Evolutionary conservation across 495 filamentous ascomycete species (phyloP).

Genomic region (Penicillium alfredii): DNA sequence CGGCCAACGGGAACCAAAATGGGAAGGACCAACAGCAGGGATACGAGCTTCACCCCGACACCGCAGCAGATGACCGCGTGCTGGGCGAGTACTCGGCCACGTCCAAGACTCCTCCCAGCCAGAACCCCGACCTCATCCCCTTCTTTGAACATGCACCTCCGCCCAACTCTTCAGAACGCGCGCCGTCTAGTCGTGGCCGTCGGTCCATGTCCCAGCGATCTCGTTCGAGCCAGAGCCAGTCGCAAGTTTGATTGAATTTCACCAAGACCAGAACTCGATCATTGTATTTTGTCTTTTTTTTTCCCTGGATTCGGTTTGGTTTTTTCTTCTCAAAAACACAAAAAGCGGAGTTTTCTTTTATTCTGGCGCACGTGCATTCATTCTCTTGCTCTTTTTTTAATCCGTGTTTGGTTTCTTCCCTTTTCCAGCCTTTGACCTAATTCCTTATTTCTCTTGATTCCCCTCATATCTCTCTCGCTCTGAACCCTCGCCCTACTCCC

Average conservation of each 20-base stretch:
- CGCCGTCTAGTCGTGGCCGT: slow-evolving; percentile 34
- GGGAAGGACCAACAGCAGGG: slow-evolving; percentile 48
- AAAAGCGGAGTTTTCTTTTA: no score
- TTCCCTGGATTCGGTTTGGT: background rate
- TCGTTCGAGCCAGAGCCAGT: slow-evolving; percentile 34
- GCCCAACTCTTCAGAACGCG: slow-evolving; percentile 20
- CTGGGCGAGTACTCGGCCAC: slow-evolving; percentile 39
- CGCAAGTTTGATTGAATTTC: no score
- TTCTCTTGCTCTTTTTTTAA: no score
- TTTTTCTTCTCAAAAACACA: no score
- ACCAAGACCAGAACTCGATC: background rate
- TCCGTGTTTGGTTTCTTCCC: no score
- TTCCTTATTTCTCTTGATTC: no score
- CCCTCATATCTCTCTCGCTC: no score
- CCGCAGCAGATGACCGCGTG: slow-evolving; percentile 49
- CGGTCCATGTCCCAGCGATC: slow-evolving; percentile 37
- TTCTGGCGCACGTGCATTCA: no score
- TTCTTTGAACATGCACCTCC: slow-evolving; percentile 44
- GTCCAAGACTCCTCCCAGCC: slow-evolving; percentile 50
- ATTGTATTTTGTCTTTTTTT: background rate
- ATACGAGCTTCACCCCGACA: slow-evolving; percentile 53
- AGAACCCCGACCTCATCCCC: slow-evolving; percentile 50
- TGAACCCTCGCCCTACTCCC: no score
- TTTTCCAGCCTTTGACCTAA: no score
- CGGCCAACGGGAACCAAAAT: slow-evolving; percentile 32